Evolutionary conservation across 1,139 yeast species (phyloP).

Genomic region (Kluyveromyces sp.): DNA sequence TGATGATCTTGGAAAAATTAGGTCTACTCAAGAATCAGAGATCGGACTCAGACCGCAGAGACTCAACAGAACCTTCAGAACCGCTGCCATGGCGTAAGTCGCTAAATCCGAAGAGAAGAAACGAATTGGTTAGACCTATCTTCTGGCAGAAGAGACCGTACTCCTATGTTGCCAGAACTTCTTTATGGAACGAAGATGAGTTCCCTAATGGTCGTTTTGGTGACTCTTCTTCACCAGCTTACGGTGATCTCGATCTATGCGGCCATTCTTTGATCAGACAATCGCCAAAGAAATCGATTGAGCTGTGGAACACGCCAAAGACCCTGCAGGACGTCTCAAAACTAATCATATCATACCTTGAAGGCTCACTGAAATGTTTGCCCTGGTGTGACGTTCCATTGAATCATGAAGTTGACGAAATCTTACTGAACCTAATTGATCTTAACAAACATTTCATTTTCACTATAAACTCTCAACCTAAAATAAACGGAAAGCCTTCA

Average conservation of each 20-base stretch:
- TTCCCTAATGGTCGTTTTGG: slow-evolving; percentile 96
- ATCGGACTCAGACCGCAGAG: slow-evolving; percentile 12
- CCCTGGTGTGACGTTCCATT: slow-evolving; percentile 97
- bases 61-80: slow-evolving; percentile 19
- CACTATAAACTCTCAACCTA: slow-evolving; percentile 94
- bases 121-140: slow-evolving; percentile 86
- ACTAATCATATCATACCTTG: slow-evolving; percentile 57
- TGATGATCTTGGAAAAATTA: slow-evolving; percentile 77
- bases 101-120: slow-evolving; percentile 69
- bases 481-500: slow-evolving; percentile 73
- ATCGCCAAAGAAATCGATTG: slow-evolving; percentile 67
- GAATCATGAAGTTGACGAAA: slow-evolving; percentile 64
- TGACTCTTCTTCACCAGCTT: slow-evolving; percentile 88
- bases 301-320: slow-evolving; percentile 82
- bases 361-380: slow-evolving; percentile 63
- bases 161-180: slow-evolving; percentile 82
- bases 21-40: slow-evolving; percentile 39
- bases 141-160: slow-evolving; percentile 95
- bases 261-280: slow-evolving; percentile 76
- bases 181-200: slow-evolving; percentile 76
- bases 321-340: slow-evolving; percentile 50
- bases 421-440: slow-evolving; percentile 51
- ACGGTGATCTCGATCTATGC: slow-evolving; percentile 75
- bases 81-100: slow-evolving; percentile 85
- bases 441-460: slow-evolving; percentile 63